Conservation (phyloP, 495 filamentous ascomycete species). For the Neurospora sp. region DNA sequence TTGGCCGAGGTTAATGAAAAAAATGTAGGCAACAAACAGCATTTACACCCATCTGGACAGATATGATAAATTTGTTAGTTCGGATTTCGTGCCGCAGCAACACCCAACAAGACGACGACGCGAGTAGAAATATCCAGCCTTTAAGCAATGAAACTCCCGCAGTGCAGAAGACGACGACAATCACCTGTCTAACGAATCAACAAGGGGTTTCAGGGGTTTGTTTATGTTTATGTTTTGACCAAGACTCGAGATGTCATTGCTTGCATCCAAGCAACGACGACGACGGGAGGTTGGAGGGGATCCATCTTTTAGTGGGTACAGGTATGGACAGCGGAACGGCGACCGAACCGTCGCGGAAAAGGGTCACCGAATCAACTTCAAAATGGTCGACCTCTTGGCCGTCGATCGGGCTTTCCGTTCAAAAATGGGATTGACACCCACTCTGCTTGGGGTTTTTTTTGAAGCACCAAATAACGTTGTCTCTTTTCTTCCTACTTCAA, state of each 20-base stretch:
- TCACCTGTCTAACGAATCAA: background rate
- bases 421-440: background rate
- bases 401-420: too few relatives aligned
- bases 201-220: background rate
- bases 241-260: too few relatives aligned
- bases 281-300: background rate
- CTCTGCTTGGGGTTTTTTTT: background rate
- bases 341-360: background rate
- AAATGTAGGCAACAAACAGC: background rate
- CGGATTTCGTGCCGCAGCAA: background rate
- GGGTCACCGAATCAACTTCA: background rate
- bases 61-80: background rate
- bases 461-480: background rate
- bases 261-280: background rate
- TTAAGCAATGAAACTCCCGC: background rate
- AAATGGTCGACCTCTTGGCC: background rate
- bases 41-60: background rate
- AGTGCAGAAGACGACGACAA: background rate
- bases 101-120: background rate
- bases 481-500: too few relatives aligned
- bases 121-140: background rate
- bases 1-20: background rate
- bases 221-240: background rate
- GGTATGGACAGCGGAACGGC: background rate
- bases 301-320: background rate